phyloP scores from a whole-genome alignment of 441 rosid species.

The Manihot esculenta region DNA sequence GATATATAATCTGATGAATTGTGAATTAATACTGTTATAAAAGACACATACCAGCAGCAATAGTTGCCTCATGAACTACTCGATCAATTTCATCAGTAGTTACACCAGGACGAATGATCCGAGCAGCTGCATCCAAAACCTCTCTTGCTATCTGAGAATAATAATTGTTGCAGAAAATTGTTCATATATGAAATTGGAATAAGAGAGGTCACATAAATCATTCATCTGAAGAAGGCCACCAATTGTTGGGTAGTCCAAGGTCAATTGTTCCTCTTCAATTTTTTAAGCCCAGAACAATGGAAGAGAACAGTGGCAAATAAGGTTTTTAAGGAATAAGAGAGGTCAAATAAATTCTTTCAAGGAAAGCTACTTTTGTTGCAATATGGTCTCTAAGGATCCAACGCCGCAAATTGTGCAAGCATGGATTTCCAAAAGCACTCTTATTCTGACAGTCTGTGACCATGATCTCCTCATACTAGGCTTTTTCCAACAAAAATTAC shows the following conservation, averaged over 20 bases:
- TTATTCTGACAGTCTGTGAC: neutral
- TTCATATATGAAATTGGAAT: neutral
- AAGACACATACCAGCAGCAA: constrained; percentile 63
- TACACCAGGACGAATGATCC: constrained; percentile 70
- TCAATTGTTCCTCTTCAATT: neutral
- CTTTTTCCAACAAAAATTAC: neutral
- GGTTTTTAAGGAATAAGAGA: neutral
- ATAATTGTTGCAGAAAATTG: neutral
- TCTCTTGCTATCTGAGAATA: constrained; percentile 69
- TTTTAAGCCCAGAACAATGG: neutral
- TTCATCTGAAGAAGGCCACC: neutral
- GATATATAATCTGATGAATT: neutral
- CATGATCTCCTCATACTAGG: neutral
- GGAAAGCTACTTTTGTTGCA: neutral
- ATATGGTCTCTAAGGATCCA: neutral
- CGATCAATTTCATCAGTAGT: constrained; percentile 96
- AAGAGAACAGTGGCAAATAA: neutral
- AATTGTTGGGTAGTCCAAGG: neutral
- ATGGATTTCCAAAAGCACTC: neutral
- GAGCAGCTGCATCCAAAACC: constrained; percentile 91
- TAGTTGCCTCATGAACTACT: constrained; percentile 86
- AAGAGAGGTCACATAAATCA: too few species aligned
- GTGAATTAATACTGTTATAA: neutral
- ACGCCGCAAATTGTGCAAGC: neutral
- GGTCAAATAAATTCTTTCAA: neutral